Percentiles rank a stretch among this genome's conserved stretches.
These are phyloP conservation scores for Yamadazyma oceani DNA, from an alignment of 1,139 yeast genomes.

Conservation along the genomic window DNA sequence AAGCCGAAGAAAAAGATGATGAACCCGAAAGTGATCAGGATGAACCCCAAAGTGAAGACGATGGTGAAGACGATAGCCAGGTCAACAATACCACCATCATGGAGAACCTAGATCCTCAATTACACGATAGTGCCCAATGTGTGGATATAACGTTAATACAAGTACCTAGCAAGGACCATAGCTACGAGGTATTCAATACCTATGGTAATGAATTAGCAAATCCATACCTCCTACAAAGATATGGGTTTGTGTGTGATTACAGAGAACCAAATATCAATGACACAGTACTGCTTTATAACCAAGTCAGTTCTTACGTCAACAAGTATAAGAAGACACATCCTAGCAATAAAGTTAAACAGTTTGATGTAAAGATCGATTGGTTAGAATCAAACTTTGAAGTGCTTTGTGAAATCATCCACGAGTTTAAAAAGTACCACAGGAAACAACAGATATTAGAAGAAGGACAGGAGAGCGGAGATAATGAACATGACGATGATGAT, in stretches of 20 bases:
- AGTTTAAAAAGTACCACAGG: constrained; percentile 13
- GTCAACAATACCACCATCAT: constrained; percentile 25
- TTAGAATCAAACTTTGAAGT: constrained; percentile 54
- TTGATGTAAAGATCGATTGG: constrained; percentile 57
- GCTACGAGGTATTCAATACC: constrained; percentile 66
- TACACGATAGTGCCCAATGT: constrained; percentile 41
- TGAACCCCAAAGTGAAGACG: constrained; percentile 25
- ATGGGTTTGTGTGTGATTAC: constrained; percentile 57
- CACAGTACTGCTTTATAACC: constrained; percentile 54
- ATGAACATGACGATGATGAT: constrained; percentile 20
- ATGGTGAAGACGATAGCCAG: constrained; percentile 19
- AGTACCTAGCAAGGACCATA: constrained; percentile 39
- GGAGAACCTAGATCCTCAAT: constrained; percentile 16
- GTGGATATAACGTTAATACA: constrained; percentile 55
- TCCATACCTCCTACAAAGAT: constrained; percentile 64
- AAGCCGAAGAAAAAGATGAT: constrained; percentile 12
- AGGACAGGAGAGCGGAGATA: constrained; percentile 12
- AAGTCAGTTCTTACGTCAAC: constrained; percentile 45
- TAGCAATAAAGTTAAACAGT: constrained; percentile 27
- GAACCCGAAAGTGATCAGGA: constrained; percentile 31
- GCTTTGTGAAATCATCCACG: constrained; percentile 35
- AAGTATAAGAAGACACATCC: constrained; percentile 22
- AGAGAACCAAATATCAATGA: constrained; percentile 55
- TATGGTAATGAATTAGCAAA: constrained; percentile 71
- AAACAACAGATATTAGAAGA: constrained; percentile 19